Evolutionary conservation across 805 yeast species (phyloP), one percentile per base, ranked within the genome.

Genomic region (Yamadazyma sp.): DNA sequence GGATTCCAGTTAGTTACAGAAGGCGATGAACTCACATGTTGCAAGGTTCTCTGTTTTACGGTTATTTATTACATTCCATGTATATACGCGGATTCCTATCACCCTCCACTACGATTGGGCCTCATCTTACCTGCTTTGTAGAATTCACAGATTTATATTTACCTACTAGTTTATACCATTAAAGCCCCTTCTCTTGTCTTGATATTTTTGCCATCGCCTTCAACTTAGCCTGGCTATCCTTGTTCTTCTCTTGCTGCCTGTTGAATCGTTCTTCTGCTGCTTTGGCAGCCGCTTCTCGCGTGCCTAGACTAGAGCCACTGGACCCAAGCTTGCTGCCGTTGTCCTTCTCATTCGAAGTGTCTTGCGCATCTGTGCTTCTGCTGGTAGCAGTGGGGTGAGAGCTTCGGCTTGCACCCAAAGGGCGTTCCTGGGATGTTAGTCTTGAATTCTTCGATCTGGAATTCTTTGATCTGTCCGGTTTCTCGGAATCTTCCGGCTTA

Each of bases 181-280:
- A 36, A 28, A 64, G 47, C 5, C 65, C 64, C 49, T 65, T 67
- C 17, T 65, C 70, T 28, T 42, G 50, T 40, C 47, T 49, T 11
- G 67, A 57, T 42, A 56, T 44, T 37, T 50, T 49, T 31, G 52
- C 45, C 65, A 62, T 54, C 12, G 57, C 50, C 48, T 57, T 49
- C 26, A 68, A 44, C 46, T 57, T 57, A 2, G 48, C 58, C 40
- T 51, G 49, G 37, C 70, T 63, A 13, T 50, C 50, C 37, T 50
- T 46, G 15, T 43, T 18, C 31, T 59, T 48, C 17, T 54, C 55
- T 36, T 63, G 62, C 17, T 55, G 59, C 29, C 49, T 53, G 20
- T 54, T 44, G 41, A 43, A 59, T 30, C 74, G 44, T 23, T 46
- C 52, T 37, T 67, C 67, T 2, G 73, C 73, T 5, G 74, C 74